Conservation (phyloP, 2,329 filamentous ascomycete species). For the Venturia aucupariae region DNA sequence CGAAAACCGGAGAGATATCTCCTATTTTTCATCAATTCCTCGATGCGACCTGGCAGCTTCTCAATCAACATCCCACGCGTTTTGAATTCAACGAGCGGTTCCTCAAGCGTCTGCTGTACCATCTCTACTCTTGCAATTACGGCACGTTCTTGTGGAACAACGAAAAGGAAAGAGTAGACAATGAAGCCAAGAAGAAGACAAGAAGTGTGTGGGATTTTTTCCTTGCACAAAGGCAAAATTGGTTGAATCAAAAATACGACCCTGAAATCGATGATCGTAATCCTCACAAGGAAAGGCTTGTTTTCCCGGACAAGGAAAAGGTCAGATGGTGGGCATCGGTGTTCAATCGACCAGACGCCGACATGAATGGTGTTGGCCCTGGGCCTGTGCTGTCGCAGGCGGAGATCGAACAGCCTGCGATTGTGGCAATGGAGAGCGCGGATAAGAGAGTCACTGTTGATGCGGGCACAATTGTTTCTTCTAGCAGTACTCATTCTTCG, state of each 20-base stretch:
- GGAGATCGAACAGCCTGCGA: not conserved
- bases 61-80: constrained; percentile 73
- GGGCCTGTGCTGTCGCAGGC: not conserved
- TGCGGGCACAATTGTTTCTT: not conserved
- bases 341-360: constrained; percentile 77
- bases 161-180: constrained; percentile 75
- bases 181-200: constrained; percentile 59
- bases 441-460: not conserved
- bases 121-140: constrained; percentile 92
- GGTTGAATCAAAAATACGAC: constrained; percentile 74
- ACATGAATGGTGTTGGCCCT: constrained; percentile 61
- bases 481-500: not conserved
- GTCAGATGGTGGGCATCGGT: constrained; percentile 90
- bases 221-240: constrained; percentile 68
- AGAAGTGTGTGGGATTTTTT: constrained; percentile 96
- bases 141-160: constrained; percentile 94
- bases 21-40: constrained; percentile 98
- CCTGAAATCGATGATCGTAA: constrained; percentile 65
- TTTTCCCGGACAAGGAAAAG: constrained; percentile 68
- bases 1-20: constrained; percentile 70
- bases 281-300: constrained; percentile 69
- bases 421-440: constrained; percentile 1
- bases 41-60: constrained; percentile 83
- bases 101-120: constrained; percentile 77
- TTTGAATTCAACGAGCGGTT: constrained; percentile 98